Percentiles rank a stretch among this genome's conserved stretches.
Evolutionary conservation across 1,139 yeast species (phyloP).

Genomic region (Saccharomyces hybrid): DNA sequence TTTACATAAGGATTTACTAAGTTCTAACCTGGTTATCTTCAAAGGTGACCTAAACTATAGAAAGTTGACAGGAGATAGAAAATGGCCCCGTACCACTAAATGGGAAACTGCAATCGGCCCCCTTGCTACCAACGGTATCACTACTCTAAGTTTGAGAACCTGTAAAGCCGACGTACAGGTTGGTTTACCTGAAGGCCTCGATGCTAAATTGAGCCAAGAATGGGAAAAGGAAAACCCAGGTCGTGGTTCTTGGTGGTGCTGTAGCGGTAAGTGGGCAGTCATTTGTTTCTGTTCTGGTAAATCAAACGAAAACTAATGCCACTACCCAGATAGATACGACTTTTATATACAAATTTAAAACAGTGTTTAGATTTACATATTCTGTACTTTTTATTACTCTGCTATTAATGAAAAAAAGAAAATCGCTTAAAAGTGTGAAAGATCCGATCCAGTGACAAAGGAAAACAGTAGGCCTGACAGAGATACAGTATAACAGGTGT

Average conservation of each 20-base stretch:
- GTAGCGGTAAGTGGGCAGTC: constrained; percentile 92
- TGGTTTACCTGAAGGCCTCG: constrained; percentile 66
- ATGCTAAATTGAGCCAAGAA: constrained; percentile 53
- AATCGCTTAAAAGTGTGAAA: background rate
- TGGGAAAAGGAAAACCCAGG: constrained; percentile 56
- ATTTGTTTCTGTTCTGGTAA: constrained; percentile 40
- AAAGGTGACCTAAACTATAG: constrained; percentile 96
- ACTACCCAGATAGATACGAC: background rate
- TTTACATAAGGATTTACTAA: constrained; percentile 43
- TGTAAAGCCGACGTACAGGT: constrained; percentile 94
- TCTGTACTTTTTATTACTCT: background rate
- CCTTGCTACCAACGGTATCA: constrained; percentile 52
- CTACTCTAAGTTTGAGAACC: constrained; percentile 75
- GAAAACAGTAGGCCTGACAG: background rate
- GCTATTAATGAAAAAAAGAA: background rate
- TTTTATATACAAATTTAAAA: background rate
- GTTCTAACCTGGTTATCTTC: constrained; percentile 68
- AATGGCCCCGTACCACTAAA: constrained; percentile 78
- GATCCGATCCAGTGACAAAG: background rate
- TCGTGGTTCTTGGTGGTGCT: constrained; percentile 70
- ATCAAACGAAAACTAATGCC: background rate
- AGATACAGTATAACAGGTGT: too few relatives aligned
- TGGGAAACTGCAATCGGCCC: constrained; percentile 65
- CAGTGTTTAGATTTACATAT: background rate
- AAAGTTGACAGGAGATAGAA: constrained; percentile 82